Base-by-base conservation (phyloP, 306 rosid species). In the Corylus heterophylla region DNA sequence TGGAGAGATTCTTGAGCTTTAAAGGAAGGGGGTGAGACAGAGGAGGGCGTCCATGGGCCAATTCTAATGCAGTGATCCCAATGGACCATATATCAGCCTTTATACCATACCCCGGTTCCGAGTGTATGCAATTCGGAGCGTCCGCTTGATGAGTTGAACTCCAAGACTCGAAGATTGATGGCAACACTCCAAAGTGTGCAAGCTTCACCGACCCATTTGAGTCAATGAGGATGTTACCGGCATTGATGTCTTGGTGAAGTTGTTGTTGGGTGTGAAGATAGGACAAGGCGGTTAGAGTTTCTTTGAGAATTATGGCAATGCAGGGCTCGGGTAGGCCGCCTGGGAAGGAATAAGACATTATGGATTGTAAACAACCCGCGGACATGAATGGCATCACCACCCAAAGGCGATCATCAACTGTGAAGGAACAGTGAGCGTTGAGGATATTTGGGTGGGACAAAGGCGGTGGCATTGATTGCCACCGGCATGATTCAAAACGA, bases 371-470 rank as follows among this genome's bases (percentile, higher is more conserved):
- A 4, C 92, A 93, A 0, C 97, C 94, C 1, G 78, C 89, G 2
- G 89, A 88, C 97, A 87, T 87, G 86, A 87, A 89, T 0, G 92
- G 93, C 92, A 90, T 93, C 7, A 93, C 94, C 11, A 91, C 93
- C 98, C 97, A 91, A 17, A 87, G 88, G 18, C 87, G 73, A 29
- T 29, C 81, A 44, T 75, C 81, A 0, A 87, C 0, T 83, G 85
- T 85, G 89, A 93, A 93, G n/a, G 89, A 91, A 59, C 93, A 88
- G 50, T 88, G 90, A 6, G 91, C 83, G 22, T 52, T 85, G 56
- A 93, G 90, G 39, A 89, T 81, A 71, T 93, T 91, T 0, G 92
- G 92, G 77, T 88, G 97, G 5, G 35, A 31, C 35, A 31, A 3
- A 31, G 35, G 35, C 3, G 35, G 35, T 31, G 35, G 35, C 3